Conservation (phyloP, 345 rosid genomes). For the Firmiana major region DNA sequence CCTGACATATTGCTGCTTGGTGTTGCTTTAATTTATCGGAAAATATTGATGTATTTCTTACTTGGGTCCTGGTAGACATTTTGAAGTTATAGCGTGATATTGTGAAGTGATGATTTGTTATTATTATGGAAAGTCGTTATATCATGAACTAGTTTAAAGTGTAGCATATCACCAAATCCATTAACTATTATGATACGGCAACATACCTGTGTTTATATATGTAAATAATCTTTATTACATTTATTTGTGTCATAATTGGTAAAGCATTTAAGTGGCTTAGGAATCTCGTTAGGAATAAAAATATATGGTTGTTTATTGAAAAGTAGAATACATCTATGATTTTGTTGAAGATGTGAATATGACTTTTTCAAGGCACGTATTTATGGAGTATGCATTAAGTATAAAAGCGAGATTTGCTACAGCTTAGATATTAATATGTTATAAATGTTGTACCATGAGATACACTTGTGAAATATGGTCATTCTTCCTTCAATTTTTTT, state of each 20-base stretch:
- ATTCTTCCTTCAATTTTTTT: neutral
- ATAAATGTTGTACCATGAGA: neutral
- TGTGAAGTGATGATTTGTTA: neutral
- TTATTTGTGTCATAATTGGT: neutral
- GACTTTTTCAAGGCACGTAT: neutral
- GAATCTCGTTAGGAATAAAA: neutral
- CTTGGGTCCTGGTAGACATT: neutral
- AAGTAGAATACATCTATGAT: neutral
- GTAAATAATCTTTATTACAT: neutral
- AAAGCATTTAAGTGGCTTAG: neutral
- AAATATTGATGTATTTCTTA: neutral
- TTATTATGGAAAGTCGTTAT: neutral
- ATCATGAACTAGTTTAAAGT: slow-evolving; percentile 1
- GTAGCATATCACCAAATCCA: neutral
- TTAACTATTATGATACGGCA: neutral
- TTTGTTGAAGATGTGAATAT: neutral
- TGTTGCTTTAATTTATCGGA: neutral
- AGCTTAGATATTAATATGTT: neutral
- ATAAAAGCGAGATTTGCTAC: neutral
- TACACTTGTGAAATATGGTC: neutral
- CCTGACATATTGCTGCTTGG: neutral
- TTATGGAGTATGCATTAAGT: neutral
- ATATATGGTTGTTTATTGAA: neutral
- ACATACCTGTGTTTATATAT: neutral
- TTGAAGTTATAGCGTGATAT: neutral